A percentile compares a stretch with the other conserved stretches of the same genome.
These are phyloP conservation scores for Wickerhamomyces mucosus DNA, from an alignment of 805 yeast species.

Conservation along the genomic window DNA sequence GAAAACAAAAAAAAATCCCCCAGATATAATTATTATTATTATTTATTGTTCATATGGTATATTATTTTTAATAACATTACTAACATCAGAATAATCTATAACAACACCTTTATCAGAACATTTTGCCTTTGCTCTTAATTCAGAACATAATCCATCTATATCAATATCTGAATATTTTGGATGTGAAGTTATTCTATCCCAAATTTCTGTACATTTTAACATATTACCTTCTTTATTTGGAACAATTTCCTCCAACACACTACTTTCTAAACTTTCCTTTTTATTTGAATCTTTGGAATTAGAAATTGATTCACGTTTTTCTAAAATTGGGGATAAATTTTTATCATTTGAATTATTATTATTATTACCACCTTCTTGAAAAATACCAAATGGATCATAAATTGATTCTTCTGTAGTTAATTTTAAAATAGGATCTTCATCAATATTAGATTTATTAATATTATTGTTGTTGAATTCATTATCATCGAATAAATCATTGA, in stretches of 20 bases:
- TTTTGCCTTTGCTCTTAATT: conserved; percentile 85
- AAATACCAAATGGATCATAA: conserved; percentile 41
- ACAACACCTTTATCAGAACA: conserved; percentile 93
- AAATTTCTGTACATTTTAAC: conserved; percentile 79
- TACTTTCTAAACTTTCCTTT: not conserved
- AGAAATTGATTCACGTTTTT: not conserved
- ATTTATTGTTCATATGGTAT: no score
- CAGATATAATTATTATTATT: no score
- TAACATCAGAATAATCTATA: conserved; percentile 72
- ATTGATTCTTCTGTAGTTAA: conserved; percentile 47
- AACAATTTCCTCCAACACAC: conserved; percentile 34
- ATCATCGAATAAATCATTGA: conserved; percentile 8
- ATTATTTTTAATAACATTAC: conserved; percentile 30
- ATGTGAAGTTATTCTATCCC: conserved; percentile 94
- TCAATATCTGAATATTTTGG: conserved; percentile 91
- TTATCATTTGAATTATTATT: conserved; percentile 7
- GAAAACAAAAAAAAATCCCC: no score
- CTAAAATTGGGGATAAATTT: not conserved
- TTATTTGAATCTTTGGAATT: not conserved
- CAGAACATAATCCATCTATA: conserved; percentile 87
- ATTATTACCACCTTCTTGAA: conserved; percentile 5
- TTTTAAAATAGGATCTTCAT: conserved; percentile 29
- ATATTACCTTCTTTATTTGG: conserved; percentile 56
- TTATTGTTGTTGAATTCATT: not conserved
- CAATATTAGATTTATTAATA: no score